phyloP scores from a whole-genome alignment of 208 protist genomes.

The Trypanosoma melophagium region DNA sequence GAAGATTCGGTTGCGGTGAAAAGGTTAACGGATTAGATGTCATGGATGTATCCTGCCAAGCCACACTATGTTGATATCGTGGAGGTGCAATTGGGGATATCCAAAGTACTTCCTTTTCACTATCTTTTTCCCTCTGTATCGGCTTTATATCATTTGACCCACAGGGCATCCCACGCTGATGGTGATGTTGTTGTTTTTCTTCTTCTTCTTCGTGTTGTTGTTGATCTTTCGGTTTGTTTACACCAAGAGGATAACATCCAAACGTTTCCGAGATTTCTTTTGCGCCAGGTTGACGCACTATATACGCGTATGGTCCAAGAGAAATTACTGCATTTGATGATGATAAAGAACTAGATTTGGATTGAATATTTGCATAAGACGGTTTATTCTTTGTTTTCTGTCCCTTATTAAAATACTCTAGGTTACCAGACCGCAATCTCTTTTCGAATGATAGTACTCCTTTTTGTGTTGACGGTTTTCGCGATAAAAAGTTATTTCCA shows the following conservation, averaged over 20 bases:
- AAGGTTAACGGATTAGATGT: not conserved
- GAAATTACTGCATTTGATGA: constrained; percentile 17
- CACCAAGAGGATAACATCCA: not conserved
- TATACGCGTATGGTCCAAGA: constrained; percentile 22
- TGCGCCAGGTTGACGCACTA: constrained; percentile 17
- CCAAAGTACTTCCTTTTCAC: constrained; percentile 6
- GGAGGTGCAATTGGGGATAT: constrained; percentile 18
- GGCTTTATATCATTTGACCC: not conserved
- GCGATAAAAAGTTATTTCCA: too few species aligned
- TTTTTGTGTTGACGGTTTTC: not conserved
- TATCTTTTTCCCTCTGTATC: not conserved
- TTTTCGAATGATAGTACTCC: not conserved
- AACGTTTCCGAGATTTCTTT: not conserved
- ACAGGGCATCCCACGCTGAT: not conserved
- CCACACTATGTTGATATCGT: not conserved
- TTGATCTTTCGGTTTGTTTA: not conserved
- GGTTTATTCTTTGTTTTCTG: not conserved
- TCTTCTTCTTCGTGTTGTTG: not conserved
- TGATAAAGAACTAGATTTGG: not conserved
- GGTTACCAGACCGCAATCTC: not conserved
- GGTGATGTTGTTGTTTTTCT: not conserved
- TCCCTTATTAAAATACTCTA: not conserved
- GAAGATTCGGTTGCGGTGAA: constrained; percentile 3
- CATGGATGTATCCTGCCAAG: not conserved
- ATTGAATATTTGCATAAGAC: not conserved